Evolutionary conservation across 2,329 filamentous ascomycete species (phyloP).

Genomic region (Penicillium brasilianum): DNA sequence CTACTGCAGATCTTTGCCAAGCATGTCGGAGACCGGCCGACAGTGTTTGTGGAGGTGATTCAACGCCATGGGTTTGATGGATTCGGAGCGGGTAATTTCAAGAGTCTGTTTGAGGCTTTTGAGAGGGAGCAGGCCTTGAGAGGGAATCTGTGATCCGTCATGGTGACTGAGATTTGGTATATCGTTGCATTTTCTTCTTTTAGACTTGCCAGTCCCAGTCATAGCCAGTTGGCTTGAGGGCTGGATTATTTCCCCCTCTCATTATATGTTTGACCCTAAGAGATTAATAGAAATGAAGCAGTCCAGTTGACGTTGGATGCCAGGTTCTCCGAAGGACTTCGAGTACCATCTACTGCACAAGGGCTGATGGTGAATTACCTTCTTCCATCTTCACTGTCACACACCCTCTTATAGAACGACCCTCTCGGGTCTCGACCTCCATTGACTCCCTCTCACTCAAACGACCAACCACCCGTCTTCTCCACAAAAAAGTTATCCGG

Average conservation of each 20-base stretch:
- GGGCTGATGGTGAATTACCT: no score
- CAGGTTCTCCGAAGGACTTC: background rate
- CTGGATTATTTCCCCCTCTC: background rate
- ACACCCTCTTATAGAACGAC: background rate
- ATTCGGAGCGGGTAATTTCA: constrained; percentile 92
- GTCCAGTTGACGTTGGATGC: no score
- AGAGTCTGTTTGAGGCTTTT: constrained; percentile 88
- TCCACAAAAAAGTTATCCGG: constrained; percentile 39
- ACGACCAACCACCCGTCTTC: constrained; percentile 39
- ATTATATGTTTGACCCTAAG: background rate
- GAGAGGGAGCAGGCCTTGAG: constrained; percentile 84
- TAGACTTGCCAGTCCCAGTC: background rate
- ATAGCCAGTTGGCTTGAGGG: background rate
- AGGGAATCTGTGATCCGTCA: constrained; percentile 62
- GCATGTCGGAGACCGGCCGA: constrained; percentile 89
- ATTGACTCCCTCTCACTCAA: constrained; percentile 19
- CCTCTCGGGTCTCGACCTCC: no score
- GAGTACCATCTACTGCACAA: background rate
- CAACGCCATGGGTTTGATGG: constrained; percentile 85
- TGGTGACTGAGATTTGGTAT: background rate
- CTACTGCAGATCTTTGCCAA: constrained; percentile 74
- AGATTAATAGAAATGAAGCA: background rate
- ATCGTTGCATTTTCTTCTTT: background rate
- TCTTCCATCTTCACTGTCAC: background rate
- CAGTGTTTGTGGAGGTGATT: constrained; percentile 92